Conservation (phyloP, 768 basidiomycete genomes). For the Lentinula detonsa region DNA sequence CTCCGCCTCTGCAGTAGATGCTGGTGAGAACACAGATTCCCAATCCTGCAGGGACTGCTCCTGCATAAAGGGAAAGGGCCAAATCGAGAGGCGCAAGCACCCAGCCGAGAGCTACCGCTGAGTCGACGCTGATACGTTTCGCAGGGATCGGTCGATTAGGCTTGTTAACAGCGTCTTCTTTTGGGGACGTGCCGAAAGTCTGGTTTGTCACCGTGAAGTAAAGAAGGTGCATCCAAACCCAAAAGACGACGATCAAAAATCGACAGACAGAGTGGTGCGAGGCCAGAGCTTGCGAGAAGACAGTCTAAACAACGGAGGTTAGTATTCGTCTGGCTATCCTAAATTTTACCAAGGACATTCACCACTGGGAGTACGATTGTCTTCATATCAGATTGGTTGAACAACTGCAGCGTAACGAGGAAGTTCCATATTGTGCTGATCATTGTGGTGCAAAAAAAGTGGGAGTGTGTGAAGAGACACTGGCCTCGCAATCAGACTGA, state of each 20-base stretch:
- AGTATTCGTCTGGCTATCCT: background rate
- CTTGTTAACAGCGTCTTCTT: slow-evolving; percentile 28
- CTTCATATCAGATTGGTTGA: slow-evolving; percentile 2
- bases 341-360: background rate
- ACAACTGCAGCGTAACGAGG: background rate
- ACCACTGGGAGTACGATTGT: background rate
- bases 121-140: slow-evolving; percentile 17
- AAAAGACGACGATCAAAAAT: slow-evolving; percentile 20
- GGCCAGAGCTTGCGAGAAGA: background rate
- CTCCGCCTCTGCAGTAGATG: slow-evolving; percentile 12
- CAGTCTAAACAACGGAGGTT: background rate
- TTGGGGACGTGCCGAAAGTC: slow-evolving; percentile 16
- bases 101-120: slow-evolving; percentile 22
- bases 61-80: slow-evolving; percentile 7
- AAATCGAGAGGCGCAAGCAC: slow-evolving; percentile 21
- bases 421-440: background rate
- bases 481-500: background rate
- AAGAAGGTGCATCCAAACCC: slow-evolving; percentile 34
- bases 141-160: slow-evolving; percentile 28
- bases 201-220: slow-evolving; percentile 34
- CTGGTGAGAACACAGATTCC: slow-evolving; percentile 8
- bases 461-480: too few species aligned
- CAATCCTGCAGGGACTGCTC: slow-evolving; percentile 10
- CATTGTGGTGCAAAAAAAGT: background rate
- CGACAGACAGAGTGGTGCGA: background rate